phyloP scores from a whole-genome alignment of 164 flowering plant genomes.

The Liriodendron chinense region DNA sequence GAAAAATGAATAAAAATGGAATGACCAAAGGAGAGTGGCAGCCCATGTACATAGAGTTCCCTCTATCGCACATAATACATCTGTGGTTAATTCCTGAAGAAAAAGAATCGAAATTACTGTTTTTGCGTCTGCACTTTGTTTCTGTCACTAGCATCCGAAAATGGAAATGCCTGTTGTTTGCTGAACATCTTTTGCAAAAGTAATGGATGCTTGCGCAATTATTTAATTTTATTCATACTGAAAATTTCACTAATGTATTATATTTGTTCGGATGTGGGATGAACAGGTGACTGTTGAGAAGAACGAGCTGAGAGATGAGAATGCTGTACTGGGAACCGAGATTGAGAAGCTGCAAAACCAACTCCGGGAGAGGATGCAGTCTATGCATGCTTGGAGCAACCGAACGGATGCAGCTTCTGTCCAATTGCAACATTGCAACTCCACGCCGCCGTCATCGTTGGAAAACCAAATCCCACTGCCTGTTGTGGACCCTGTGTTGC shows the following conservation, averaged over 20 bases:
- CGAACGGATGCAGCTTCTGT: slow-evolving; percentile 23
- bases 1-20: too few relatives aligned
- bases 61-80: too few relatives aligned
- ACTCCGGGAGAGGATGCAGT: slow-evolving; percentile 31
- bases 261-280: slow-evolving; percentile 4
- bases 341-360: slow-evolving; percentile 40
- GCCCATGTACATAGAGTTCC: too few relatives aligned
- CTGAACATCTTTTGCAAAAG: too few relatives aligned
- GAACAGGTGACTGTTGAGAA: slow-evolving; percentile 48
- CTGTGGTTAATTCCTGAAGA: too few relatives aligned
- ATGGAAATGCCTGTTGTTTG: too few relatives aligned
- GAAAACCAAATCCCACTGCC: slow-evolving; percentile 23
- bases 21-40: too few relatives aligned
- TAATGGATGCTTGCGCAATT: too few relatives aligned
- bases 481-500: background rate
- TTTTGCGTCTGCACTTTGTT: too few relatives aligned
- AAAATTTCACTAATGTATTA: background rate
- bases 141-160: too few relatives aligned
- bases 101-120: too few relatives aligned
- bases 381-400: slow-evolving; percentile 32
- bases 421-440: slow-evolving; percentile 20
- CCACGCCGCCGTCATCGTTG: slow-evolving; percentile 9
- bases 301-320: slow-evolving; percentile 58
- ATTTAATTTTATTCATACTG: too few relatives aligned
- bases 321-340: slow-evolving; percentile 36